Percentiles rank a stretch among this genome's conserved stretches.
These are phyloP conservation scores for Corylus americana DNA, from an alignment of 306 rosid species.

Conservation along the genomic window DNA sequence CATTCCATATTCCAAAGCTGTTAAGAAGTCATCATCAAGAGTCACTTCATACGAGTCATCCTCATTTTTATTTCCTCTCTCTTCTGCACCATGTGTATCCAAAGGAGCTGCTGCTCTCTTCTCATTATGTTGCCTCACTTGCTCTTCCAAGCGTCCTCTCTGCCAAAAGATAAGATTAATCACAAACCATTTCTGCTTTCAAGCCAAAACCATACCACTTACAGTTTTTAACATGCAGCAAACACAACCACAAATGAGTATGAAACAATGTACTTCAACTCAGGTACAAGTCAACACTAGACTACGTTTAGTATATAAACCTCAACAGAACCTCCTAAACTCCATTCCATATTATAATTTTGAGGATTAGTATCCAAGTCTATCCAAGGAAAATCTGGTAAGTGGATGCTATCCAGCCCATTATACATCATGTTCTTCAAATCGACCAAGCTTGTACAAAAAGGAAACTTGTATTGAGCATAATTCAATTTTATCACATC, in stretches of 20 bases:
- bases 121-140: constrained; percentile 80
- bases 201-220: constrained; percentile 17
- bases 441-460: no score
- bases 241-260: neutral
- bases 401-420: neutral
- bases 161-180: constrained; percentile 39
- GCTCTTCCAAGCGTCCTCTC: constrained; percentile 90
- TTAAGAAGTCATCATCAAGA: constrained; percentile 88
- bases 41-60: constrained; percentile 78
- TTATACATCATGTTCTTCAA: no score
- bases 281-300: neutral
- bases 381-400: neutral
- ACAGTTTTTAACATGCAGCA: neutral
- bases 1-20: constrained; percentile 98
- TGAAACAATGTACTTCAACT: neutral
- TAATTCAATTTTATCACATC: neutral
- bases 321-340: neutral
- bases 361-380: no score
- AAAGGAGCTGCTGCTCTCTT: constrained; percentile 56
- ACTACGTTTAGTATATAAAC: neutral
- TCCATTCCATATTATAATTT: no score
- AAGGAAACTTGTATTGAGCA: no score
- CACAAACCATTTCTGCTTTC: constrained; percentile 14
- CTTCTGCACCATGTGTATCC: constrained; percentile 28
- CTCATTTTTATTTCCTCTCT: constrained; percentile 46